Conservation (phyloP, 164 flowering plant genomes). For the Chimonanthus praecox region DNA sequence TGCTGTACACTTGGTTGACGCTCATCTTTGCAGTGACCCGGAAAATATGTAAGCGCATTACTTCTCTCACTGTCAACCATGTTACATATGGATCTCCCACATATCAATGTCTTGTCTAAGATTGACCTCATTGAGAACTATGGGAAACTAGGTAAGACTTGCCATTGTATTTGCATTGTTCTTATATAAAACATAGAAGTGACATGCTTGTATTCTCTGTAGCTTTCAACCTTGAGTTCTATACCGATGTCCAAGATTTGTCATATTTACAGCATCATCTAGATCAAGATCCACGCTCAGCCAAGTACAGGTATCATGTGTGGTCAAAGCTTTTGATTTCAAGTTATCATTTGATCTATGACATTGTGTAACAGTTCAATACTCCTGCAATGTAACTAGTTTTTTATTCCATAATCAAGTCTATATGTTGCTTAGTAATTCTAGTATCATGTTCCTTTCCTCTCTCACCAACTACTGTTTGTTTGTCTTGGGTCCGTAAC, state of each 20-base stretch:
- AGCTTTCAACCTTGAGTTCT: constrained; percentile 90
- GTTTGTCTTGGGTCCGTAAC: too few relatives aligned
- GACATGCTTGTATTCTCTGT: constrained; percentile 21
- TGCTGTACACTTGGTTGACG: constrained; percentile 84
- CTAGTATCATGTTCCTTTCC: too few relatives aligned
- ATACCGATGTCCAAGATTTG: constrained; percentile 87
- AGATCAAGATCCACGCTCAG: constrained; percentile 81
- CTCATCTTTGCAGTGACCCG: constrained; percentile 97
- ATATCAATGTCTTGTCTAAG: constrained; percentile 89
- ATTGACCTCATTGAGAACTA: constrained; percentile 92
- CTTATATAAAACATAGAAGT: too few relatives aligned
- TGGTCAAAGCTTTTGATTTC: not conserved
- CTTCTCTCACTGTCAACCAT: constrained; percentile 87
- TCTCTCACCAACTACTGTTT: too few relatives aligned
- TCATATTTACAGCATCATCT: constrained; percentile 71
- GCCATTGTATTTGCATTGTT: not conserved
- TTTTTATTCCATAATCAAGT: too few relatives aligned
- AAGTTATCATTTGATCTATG: too few relatives aligned
- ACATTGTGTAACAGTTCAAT: too few relatives aligned
- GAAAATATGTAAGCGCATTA: constrained; percentile 89
- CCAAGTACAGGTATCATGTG: constrained; percentile 68
- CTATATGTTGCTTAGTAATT: too few relatives aligned
- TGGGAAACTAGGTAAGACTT: constrained; percentile 67
- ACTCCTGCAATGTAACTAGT: too few relatives aligned
- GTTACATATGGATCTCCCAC: constrained; percentile 93